These are phyloP conservation scores for Maudiozyma serrabonitensis DNA, from an alignment of 805 yeast genomes.

Conservation along the genomic window DNA sequence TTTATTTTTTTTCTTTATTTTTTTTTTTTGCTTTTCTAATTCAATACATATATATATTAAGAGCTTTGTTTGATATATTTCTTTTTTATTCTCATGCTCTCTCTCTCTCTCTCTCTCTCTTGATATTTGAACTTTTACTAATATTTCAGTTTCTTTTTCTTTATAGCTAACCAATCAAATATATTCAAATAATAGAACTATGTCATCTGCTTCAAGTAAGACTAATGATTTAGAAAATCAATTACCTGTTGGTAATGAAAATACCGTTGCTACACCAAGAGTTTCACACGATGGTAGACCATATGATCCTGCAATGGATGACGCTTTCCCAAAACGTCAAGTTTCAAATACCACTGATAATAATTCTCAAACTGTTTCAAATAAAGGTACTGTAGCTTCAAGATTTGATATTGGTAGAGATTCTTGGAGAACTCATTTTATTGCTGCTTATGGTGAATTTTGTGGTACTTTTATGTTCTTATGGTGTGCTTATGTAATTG, in stretches of 20 bases:
- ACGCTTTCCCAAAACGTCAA: conserved; percentile 5
- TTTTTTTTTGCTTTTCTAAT: too few species aligned
- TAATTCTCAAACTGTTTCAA: not conserved
- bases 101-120: too few species aligned
- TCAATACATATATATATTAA: too few species aligned
- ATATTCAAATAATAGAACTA: not conserved
- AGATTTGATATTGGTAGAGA: conserved; percentile 32
- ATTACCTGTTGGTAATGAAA: not conserved
- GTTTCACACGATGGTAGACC: not conserved
- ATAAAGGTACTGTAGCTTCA: not conserved
- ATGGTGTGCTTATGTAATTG: conserved; percentile 74
- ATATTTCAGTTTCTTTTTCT: too few species aligned
- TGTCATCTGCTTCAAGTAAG: not conserved
- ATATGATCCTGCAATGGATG: conserved; percentile 3
- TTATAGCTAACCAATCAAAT: too few species aligned
- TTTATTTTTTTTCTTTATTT: too few species aligned
- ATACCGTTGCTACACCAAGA: not conserved
- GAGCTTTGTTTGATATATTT: too few species aligned
- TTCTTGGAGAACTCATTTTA: conserved; percentile 45
- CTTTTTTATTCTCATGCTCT: too few species aligned
- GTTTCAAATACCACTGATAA: not conserved
- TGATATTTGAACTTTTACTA: too few species aligned
- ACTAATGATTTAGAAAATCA: not conserved
- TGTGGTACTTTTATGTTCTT: conserved; percentile 78
- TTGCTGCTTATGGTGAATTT: conserved; percentile 73